Evolutionary conservation across 768 basidiomycete species (phyloP), one percentile per base, ranked within the genome.

Genomic region (Tylopilus sp.): DNA sequence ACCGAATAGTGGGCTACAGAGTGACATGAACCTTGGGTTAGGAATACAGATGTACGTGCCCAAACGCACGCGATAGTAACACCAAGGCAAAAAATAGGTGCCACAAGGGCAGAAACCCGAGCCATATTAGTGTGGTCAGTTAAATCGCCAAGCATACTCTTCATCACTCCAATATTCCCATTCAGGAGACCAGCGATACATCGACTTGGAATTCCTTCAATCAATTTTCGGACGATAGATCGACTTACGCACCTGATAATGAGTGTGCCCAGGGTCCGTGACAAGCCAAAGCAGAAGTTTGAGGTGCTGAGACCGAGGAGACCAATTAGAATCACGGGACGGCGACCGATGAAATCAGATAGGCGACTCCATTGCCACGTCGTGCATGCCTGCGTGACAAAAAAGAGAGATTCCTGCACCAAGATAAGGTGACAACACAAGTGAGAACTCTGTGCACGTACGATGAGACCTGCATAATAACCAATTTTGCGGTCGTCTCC

Each of bases 331-430:
- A 85, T 63, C 22, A 86, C 74, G 12, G 84, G 85, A 54, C 84
- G 83, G 25, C 84, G 78, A n/a, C n/a, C n/a, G n/a, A n/a, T n/a
- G n/a, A n/a, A n/a, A n/a, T n/a, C n/a, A n/a, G 85, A 86, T 6
- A 78, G 54, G 36, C 83, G 76, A 58, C 83, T 82, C 85, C 85
- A 86, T 57, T 82, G 80, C 9, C 86, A 73, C 3, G 81, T 75
- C 1, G 82, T 83, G 41, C 76, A 41, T 1, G 84, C 80, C 57
- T 87, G 82, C 0, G 81, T 74, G 3, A 74, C 70, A 50, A 79
- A 87, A 63, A 85, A 87, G 3, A 86, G 64, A 1, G 83, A 85
- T 71, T 84, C 79, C 83, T 85, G 11, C 13, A 16, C n/a, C 55
- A 41, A 44, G 41, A 30, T 59, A n/a, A 49, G 38, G 26, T 2